Conservation (phyloP, 305 asterid genomes). For the Euphrasia arctica region DNA sequence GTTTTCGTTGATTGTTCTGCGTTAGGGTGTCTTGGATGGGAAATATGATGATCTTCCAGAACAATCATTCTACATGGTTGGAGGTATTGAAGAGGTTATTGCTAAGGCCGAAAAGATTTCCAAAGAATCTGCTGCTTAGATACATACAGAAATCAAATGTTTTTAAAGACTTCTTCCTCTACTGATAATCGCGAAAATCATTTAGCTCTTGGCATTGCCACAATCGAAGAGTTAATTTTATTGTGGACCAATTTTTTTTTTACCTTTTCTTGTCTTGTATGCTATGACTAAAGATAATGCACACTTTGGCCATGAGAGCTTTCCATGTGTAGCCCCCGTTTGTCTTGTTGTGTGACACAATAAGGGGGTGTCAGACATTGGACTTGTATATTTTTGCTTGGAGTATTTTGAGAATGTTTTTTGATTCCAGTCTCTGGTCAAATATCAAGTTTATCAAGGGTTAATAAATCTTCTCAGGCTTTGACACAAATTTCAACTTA, state of each 20-base stretch:
- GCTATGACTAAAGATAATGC: constrained; percentile 21
- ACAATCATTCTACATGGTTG: constrained; percentile 96
- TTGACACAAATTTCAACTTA: background rate
- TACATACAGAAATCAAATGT: constrained; percentile 5
- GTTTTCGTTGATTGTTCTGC: constrained; percentile 21
- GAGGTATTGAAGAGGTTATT: constrained; percentile 94
- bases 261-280: constrained; percentile 26
- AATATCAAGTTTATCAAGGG: background rate
- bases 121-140: constrained; percentile 80
- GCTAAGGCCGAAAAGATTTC: constrained; percentile 99
- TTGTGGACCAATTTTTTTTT: constrained; percentile 27
- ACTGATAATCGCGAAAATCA: constrained; percentile 66
- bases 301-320: constrained; percentile 35
- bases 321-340: constrained; percentile 32
- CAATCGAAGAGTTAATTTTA: constrained; percentile 35
- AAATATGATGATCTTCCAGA: constrained; percentile 88
- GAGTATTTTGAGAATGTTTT: constrained; percentile 27
- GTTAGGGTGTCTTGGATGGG: constrained; percentile 93
- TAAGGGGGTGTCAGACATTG: constrained; percentile 35
- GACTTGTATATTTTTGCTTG: constrained; percentile 54
- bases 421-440: background rate
- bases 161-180: constrained; percentile 11
- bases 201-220: constrained; percentile 46
- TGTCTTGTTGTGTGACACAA: constrained; percentile 40
- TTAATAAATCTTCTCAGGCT: no score